Percentiles rank a stretch among this genome's conserved stretches.
These are phyloP conservation scores for Pseudoturritis turrita DNA, from an alignment of 345 rosid species.

Conservation along the genomic window DNA sequence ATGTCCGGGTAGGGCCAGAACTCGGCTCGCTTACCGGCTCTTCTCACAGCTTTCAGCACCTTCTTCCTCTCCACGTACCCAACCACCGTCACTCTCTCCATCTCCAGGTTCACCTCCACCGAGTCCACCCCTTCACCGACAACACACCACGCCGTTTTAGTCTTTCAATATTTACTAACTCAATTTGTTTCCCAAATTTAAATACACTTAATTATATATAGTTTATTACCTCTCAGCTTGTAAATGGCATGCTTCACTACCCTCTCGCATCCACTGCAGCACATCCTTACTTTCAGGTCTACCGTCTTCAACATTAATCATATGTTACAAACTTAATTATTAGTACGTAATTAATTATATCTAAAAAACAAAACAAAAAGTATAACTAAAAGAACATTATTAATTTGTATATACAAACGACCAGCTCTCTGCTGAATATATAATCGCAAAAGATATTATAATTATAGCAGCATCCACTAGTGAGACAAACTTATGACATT, in stretches of 20 bases:
- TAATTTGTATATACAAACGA: background rate
- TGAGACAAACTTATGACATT: conserved; percentile 30
- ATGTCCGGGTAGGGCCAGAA: conserved; percentile 87
- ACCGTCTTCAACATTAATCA: conserved; percentile 57
- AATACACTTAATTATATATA: too few species aligned
- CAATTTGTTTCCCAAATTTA: too few species aligned
- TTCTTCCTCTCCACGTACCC: conserved; percentile 91
- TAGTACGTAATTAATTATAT: background rate
- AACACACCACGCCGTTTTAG: background rate
- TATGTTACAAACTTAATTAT: background rate
- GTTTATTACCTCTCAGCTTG: conserved; percentile 70
- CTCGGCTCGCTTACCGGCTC: conserved; percentile 88
- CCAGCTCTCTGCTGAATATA: too few species aligned
- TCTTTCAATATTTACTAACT: background rate
- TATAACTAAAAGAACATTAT: background rate
- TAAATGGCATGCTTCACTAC: conserved; percentile 78
- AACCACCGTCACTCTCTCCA: conserved; percentile 77
- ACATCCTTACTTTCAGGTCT: conserved; percentile 92
- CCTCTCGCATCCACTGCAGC: conserved; percentile 93
- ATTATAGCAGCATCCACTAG: conserved; percentile 25
- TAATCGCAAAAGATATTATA: conserved; percentile 7
- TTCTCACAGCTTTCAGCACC: conserved; percentile 74
- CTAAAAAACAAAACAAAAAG: background rate
- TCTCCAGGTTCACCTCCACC: conserved; percentile 67
- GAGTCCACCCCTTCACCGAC: conserved; percentile 61